These are phyloP conservation scores for Boletus hoseneyae DNA, from an alignment of 1,284 basidiomycete genomes.

Conservation along the genomic window DNA sequence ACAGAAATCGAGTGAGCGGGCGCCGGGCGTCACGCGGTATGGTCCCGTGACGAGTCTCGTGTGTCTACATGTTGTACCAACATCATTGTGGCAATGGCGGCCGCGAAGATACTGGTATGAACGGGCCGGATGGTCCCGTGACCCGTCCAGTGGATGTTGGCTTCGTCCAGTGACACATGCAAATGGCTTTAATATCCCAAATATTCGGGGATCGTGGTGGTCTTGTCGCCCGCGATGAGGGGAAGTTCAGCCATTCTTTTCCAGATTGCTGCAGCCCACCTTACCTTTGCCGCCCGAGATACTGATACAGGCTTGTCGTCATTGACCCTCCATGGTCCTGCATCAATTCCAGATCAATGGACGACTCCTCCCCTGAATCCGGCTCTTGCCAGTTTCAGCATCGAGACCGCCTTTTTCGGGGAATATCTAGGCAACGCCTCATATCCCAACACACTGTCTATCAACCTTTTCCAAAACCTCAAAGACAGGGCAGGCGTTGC, in stretches of 20 bases:
- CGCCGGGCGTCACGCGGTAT: no score
- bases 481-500: conserved; percentile 42
- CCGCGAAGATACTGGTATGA: no score
- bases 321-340: conserved; percentile 39
- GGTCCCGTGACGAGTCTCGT: no score
- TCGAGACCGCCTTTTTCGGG: conserved; percentile 51
- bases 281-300: conserved; percentile 11
- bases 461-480: conserved; percentile 43
- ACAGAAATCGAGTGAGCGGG: no score
- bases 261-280: conserved; percentile 10
- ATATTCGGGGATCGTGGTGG: background rate
- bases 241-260: background rate
- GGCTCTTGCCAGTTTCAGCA: conserved; percentile 47
- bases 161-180: background rate
- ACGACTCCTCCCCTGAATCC: conserved; percentile 43
- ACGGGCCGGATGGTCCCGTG: no score
- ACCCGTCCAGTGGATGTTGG: no score
- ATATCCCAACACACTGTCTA: conserved; percentile 41
- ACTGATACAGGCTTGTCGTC: background rate
- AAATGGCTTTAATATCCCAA: background rate
- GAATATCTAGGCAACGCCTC: conserved; percentile 44
- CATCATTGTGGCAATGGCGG: no score
- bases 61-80: background rate
- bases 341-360: conserved; percentile 38
- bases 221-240: conserved; percentile 11